Evolutionary conservation across 75 land plant species (phyloP).

Genomic region (Pinus tabuliformis): DNA sequence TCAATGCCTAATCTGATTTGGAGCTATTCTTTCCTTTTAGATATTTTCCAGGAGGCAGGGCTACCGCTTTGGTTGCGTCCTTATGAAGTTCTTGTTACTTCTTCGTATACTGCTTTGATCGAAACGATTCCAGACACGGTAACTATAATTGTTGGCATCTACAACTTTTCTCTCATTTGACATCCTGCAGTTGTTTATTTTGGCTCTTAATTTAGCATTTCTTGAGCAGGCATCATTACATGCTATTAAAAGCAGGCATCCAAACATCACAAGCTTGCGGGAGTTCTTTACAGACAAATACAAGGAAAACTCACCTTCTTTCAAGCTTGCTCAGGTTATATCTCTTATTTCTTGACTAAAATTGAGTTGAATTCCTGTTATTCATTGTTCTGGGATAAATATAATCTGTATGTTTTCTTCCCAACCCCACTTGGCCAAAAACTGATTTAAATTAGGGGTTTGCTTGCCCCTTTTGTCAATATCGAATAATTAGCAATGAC

Average conservation of each 20-base stretch:
- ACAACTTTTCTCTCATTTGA: constrained; percentile 3
- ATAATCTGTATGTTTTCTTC: neutral
- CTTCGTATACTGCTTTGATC: constrained; percentile 95
- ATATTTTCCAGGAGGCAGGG: constrained; percentile 99
- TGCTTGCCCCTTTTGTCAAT: neutral
- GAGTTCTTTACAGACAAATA: constrained; percentile 93
- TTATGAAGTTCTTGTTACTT: constrained; percentile 96
- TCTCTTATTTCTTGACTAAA: neutral
- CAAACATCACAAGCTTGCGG: constrained; percentile 75
- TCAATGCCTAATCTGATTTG: no score
- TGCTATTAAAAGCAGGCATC: constrained; percentile 90
- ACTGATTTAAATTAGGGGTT: neutral
- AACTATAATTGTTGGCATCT: constrained; percentile 12
- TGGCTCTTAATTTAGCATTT: neutral
- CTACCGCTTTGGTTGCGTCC: constrained; percentile 98
- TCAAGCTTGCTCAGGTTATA: constrained; percentile 94
- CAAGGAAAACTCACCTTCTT: constrained; percentile 79
- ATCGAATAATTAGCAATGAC: neutral
- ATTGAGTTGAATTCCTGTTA: neutral
- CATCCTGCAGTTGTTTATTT: neutral
- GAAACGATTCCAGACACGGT: constrained; percentile 99
- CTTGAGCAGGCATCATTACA: constrained; percentile 90
- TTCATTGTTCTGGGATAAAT: neutral
- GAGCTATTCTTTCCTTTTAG: constrained; percentile 28
- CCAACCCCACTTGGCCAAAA: neutral